Evolutionary conservation across 2,329 filamentous ascomycete genomes (phyloP).

Genomic region (Thelonectria rubi): DNA sequence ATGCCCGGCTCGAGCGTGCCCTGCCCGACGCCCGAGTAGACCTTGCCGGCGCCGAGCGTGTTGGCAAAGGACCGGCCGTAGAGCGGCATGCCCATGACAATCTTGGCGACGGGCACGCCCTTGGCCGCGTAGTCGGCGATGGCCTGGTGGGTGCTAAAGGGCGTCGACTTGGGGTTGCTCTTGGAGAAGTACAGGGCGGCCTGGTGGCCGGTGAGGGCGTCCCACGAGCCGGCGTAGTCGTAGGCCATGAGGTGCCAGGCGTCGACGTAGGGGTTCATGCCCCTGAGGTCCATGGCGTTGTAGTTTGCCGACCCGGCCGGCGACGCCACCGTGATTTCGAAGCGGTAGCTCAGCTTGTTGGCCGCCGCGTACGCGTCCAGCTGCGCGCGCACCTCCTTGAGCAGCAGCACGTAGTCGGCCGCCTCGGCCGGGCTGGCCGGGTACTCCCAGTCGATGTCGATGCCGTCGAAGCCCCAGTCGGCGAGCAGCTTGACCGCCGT

Average conservation of each 20-base stretch:
- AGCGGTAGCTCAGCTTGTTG: constrained; percentile 55
- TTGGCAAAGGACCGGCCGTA: constrained; percentile 80
- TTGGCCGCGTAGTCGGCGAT: constrained; percentile 61
- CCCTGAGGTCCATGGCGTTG: constrained; percentile 57
- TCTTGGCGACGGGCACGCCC: constrained; percentile 69
- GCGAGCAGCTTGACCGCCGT: constrained; percentile 75
- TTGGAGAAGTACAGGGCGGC: constrained; percentile 71
- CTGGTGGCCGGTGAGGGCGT: constrained; percentile 69
- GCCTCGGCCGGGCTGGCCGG: constrained; percentile 53
- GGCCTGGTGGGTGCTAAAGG: constrained; percentile 73
- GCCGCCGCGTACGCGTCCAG: constrained; percentile 54
- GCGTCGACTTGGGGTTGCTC: constrained; percentile 65
- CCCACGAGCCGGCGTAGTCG: constrained; percentile 77
- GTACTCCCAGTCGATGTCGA: constrained; percentile 68
- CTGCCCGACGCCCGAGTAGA: constrained; percentile 70
- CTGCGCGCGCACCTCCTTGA: constrained; percentile 45
- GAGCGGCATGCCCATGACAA: constrained; percentile 79
- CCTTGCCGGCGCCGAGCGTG: constrained; percentile 72
- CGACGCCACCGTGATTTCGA: constrained; percentile 61
- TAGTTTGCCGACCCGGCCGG: constrained; percentile 61
- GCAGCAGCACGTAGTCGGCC: constrained; percentile 36
- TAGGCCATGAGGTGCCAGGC: constrained; percentile 74
- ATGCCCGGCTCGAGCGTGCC: constrained; percentile 69
- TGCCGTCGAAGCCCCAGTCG: constrained; percentile 69
- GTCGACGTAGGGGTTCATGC: constrained; percentile 67